phyloP scores from a whole-genome alignment of 768 basidiomycete genomes.

The Mycena vulgaris region DNA sequence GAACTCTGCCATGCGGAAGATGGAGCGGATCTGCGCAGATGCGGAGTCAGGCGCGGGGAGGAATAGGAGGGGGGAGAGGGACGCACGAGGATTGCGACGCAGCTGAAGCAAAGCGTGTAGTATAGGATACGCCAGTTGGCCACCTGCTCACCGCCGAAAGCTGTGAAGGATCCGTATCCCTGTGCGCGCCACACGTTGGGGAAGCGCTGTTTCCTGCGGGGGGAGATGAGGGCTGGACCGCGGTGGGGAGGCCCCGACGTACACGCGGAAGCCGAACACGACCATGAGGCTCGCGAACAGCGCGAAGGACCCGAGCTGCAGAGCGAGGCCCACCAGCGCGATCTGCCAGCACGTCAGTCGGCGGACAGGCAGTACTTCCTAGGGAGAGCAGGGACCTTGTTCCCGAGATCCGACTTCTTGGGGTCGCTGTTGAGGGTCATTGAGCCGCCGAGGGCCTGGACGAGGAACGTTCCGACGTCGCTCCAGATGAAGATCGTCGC shows the following conservation, averaged over 20 bases:
- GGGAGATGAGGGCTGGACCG: neutral
- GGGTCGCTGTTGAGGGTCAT: neutral
- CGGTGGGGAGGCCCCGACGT: neutral
- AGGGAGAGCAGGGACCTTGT: neutral
- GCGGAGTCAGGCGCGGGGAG: neutral
- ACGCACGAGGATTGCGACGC: neutral
- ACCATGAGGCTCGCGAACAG: neutral
- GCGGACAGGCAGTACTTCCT: neutral
- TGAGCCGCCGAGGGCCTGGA: slow-evolving; percentile 4
- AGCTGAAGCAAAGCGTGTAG: slow-evolving; percentile 1
- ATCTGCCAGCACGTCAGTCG: neutral
- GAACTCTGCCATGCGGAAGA: neutral
- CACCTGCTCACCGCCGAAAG: neutral
- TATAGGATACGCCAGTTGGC: neutral
- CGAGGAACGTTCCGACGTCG: slow-evolving; percentile 3
- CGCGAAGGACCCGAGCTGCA: slow-evolving; percentile 11
- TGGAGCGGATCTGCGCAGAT: neutral
- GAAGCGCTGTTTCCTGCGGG: neutral
- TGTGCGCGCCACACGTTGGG: neutral
- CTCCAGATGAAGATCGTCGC: slow-evolving; percentile 11
- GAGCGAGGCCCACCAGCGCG: neutral
- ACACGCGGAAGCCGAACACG: neutral
- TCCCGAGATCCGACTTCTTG: slow-evolving; percentile 6
- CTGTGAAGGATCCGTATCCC: neutral
- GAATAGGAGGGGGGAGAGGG: neutral